These are phyloP conservation scores for Ganoderma multipileum DNA, from an alignment of 1,284 basidiomycete species.

Conservation along the genomic window DNA sequence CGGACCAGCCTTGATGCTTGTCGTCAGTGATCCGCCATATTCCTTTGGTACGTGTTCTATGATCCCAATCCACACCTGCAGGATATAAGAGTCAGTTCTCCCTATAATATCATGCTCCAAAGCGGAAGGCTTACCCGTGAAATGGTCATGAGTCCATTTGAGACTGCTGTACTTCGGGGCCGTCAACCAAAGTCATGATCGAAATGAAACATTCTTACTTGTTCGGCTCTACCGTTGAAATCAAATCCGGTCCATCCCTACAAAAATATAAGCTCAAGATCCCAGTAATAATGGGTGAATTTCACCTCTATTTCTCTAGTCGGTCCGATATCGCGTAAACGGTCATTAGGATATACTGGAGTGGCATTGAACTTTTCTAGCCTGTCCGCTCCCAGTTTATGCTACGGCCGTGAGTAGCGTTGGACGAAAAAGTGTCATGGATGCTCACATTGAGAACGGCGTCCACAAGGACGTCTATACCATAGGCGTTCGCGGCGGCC, in stretches of 20 bases:
- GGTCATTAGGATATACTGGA: slow-evolving; percentile 73
- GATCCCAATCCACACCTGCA: slow-evolving; percentile 88
- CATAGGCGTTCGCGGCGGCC: slow-evolving; percentile 57
- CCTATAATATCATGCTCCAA: not conserved
- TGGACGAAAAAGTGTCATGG: not conserved
- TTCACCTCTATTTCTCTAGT: slow-evolving; percentile 73
- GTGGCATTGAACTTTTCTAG: slow-evolving; percentile 79
- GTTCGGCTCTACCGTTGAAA: slow-evolving; percentile 79
- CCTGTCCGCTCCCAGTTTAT: slow-evolving; percentile 86
- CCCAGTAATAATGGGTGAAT: not conserved
- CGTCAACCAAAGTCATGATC: not conserved
- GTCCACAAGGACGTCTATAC: slow-evolving; percentile 76
- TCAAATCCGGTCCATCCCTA: slow-evolving; percentile 90
- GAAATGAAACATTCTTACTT: slow-evolving; percentile 50
- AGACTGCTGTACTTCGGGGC: slow-evolving; percentile 67
- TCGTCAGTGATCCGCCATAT: slow-evolving; percentile 67
- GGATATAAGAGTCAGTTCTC: not conserved
- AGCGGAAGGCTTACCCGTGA: slow-evolving; percentile 60
- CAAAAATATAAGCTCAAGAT: slow-evolving; percentile 12
- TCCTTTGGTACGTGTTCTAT: slow-evolving; percentile 65
- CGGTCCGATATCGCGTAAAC: slow-evolving; percentile 65
- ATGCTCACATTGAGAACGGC: slow-evolving; percentile 75
- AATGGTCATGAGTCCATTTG: slow-evolving; percentile 75
- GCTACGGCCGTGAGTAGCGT: slow-evolving; percentile 50
- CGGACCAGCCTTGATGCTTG: slow-evolving; percentile 74